A percentile compares a stretch with the other conserved stretches of the same genome.
phyloP scores from a whole-genome alignment of 2,329 filamentous ascomycete genomes.

The Cercospora sp. region DNA sequence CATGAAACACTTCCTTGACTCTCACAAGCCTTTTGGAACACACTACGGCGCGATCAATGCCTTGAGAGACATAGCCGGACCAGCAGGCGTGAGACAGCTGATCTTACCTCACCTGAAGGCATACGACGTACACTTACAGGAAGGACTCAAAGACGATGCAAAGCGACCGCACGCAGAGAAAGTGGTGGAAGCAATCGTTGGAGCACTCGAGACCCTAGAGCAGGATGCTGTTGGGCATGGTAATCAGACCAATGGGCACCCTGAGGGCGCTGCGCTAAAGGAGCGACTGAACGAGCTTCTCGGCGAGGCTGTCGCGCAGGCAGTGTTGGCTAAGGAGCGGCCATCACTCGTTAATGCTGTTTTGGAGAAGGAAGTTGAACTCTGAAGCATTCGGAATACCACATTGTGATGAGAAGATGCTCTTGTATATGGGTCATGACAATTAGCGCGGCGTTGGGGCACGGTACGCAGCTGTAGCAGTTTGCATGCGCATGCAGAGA shows the following conservation, averaged over 20 bases:
- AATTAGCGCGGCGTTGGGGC: constrained; percentile 17
- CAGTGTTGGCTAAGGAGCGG: constrained; percentile 44
- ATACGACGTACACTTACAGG: constrained; percentile 62
- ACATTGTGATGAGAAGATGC: neutral
- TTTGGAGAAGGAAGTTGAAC: constrained; percentile 39
- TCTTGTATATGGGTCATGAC: neutral
- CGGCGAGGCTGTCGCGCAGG: constrained; percentile 47
- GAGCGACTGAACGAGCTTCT: constrained; percentile 46
- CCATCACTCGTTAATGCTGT: constrained; percentile 42
- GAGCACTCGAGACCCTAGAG: constrained; percentile 57
- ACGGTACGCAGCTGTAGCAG: constrained; percentile 8
- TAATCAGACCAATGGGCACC: constrained; percentile 43
- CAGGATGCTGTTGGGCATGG: constrained; percentile 42
- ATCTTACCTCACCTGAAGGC: constrained; percentile 66
- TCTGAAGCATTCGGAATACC: neutral
- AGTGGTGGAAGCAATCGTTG: constrained; percentile 59
- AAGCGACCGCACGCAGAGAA: constrained; percentile 61
- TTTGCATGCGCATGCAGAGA: neutral
- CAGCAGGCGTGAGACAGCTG: constrained; percentile 63
- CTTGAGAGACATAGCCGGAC: constrained; percentile 72
- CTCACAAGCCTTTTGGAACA: constrained; percentile 75
- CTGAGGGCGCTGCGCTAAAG: constrained; percentile 44
- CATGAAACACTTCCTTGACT: constrained; percentile 87
- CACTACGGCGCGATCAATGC: constrained; percentile 88
- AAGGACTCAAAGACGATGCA: constrained; percentile 56